Evolutionary conservation across 2,329 filamentous ascomycete genomes (phyloP), one percentile per base, ranked within the genome.

Genomic region (Ophiostoma ips): DNA sequence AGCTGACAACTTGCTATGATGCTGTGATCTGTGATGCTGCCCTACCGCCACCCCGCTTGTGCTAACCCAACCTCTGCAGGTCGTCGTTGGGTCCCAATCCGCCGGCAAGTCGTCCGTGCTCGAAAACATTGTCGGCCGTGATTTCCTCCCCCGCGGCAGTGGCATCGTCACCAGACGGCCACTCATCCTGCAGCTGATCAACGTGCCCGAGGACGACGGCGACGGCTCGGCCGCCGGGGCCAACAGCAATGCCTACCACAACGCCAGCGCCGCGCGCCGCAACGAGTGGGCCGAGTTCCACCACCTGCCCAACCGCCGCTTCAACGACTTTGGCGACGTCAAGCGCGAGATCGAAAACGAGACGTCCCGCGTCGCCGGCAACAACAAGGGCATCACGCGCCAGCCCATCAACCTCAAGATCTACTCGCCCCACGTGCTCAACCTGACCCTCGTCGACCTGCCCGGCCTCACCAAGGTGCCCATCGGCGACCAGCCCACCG

Each of bases 51-150:
- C 16, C n/a, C 15, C 12, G 35, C 16, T 5, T 36, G 35, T 21
- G 51, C 51, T 47, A 46, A 40, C 34, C 54, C 36, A 18, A 21
- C 18, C 34, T 36, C 18, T 55, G 49, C 63, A 96, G 90, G 90
- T 98, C 57, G 92, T 98, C 54, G 92, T 98, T 60, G 92, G 92
- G 56, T 98, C 92, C 54, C 92, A 98, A 70, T 96, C 92, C 11
- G 94, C 92, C 51, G 92, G 92, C 63, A 98, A 98, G 72, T 96
- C 90, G 15, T 96, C 92, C 8, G 92, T 98, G 24, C 82, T 98
- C 56, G 92, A 98, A 71, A 98, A 98, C 68, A 95, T 98, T 59
- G 92, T 98, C 61, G 92, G 92, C 61, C 81, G 90, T 68, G 92
- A 98, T 69, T 98, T 98, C 67, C 75, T 98, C 49, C 92, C 92